A percentile compares a stretch with the other conserved stretches of the same genome.
phyloP scores from a whole-genome alignment of 2,329 filamentous ascomycete species.

The Fusarium guadeloupense region DNA sequence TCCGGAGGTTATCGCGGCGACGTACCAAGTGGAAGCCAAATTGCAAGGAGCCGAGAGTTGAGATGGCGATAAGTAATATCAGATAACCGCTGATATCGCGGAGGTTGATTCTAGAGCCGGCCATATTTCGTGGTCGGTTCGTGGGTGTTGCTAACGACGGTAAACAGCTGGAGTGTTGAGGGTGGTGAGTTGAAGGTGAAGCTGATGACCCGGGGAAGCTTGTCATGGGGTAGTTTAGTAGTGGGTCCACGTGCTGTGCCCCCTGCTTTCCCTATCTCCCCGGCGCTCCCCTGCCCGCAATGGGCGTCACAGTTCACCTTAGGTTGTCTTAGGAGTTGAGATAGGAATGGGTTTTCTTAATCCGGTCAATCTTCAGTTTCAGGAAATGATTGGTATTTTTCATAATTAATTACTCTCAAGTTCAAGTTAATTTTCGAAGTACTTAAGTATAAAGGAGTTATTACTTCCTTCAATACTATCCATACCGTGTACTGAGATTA shows the following conservation, averaged over 20 bases:
- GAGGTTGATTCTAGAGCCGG: conserved; percentile 44
- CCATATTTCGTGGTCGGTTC: conserved; percentile 42
- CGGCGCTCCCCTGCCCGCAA: not conserved
- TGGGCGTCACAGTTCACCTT: not conserved
- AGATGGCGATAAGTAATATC: conserved; percentile 76
- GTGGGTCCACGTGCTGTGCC: conserved; percentile 28
- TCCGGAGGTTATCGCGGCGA: not conserved
- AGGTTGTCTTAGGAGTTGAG: too few species aligned
- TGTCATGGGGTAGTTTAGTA: too few species aligned
- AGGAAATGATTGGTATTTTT: too few species aligned
- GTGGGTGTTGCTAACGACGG: not conserved
- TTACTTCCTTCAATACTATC: too few species aligned
- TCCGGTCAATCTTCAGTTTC: not conserved
- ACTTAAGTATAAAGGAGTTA: too few species aligned
- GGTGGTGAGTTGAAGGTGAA: not conserved
- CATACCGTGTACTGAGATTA: too few species aligned
- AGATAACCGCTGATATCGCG: conserved; percentile 77
- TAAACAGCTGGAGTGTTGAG: not conserved
- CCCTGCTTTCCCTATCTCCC: conserved; percentile 3
- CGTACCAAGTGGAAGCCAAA: conserved; percentile 92
- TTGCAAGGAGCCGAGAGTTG: conserved; percentile 87
- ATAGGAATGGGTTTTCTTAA: conserved; percentile 9
- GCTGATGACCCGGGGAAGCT: conserved; percentile 21
- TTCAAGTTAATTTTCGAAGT: too few species aligned
- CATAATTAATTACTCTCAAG: too few species aligned